These are phyloP conservation scores for Sanghuangporus weigelae DNA, from an alignment of 1,284 basidiomycete species.

Conservation along the genomic window DNA sequence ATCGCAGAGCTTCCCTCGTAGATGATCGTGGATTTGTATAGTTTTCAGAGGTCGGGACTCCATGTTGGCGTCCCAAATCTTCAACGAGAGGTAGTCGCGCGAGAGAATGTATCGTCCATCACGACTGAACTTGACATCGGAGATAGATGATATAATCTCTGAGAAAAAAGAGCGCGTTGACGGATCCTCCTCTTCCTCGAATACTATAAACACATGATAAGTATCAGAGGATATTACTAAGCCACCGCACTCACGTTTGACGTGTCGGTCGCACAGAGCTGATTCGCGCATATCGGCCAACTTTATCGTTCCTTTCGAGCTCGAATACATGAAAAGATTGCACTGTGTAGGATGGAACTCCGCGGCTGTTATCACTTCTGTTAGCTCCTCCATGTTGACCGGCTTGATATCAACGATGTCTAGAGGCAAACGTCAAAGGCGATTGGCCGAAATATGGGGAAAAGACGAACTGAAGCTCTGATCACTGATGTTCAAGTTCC, in stretches of 20 bases:
- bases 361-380: slow-evolving; percentile 98
- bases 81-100: slow-evolving; percentile 94
- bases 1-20: slow-evolving; percentile 96
- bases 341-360: slow-evolving; percentile 98
- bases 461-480: slow-evolving; percentile 86
- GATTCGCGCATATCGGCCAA: slow-evolving; percentile 99
- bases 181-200: slow-evolving; percentile 98
- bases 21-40: slow-evolving; percentile 97
- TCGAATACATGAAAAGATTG: slow-evolving; percentile 99
- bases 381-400: slow-evolving; percentile 99
- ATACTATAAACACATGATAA: slow-evolving; percentile 49
- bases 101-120: slow-evolving; percentile 97
- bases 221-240: slow-evolving; percentile 7
- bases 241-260: slow-evolving; percentile 71
- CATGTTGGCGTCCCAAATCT: slow-evolving; percentile 99
- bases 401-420: slow-evolving; percentile 99
- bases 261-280: slow-evolving; percentile 93
- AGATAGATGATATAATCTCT: slow-evolving; percentile 99
- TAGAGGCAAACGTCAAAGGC: slow-evolving; percentile 29
- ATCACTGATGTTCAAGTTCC: slow-evolving; percentile 98
- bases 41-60: slow-evolving; percentile 95
- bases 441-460: neutral
- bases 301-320: slow-evolving; percentile 99
- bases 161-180: slow-evolving; percentile 98
- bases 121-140: slow-evolving; percentile 98